A percentile compares a stretch with the other conserved stretches of the same genome.
phyloP scores from a whole-genome alignment of 345 rosid species.

The Lumnitzera littorea region DNA sequence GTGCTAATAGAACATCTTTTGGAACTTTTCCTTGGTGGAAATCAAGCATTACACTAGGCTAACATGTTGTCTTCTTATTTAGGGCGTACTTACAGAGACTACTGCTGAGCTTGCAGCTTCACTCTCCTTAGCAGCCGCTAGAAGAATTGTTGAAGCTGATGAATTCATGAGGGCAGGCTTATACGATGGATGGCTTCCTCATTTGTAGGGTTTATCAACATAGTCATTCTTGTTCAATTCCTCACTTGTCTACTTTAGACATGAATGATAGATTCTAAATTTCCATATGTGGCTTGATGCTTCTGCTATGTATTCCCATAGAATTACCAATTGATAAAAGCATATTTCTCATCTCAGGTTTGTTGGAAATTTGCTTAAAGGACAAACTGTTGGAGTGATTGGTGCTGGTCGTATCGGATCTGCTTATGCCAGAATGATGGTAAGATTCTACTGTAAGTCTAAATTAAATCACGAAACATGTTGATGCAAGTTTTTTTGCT shows the following conservation, averaged over 20 bases:
- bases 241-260: background rate
- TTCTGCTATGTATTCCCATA: background rate
- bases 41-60: background rate
- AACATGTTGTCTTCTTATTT: conserved; percentile 7
- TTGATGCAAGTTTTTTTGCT: conserved; percentile 2
- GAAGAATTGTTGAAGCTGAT: conserved; percentile 97
- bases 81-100: conserved; percentile 98
- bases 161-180: conserved; percentile 94
- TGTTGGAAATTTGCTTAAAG: conserved; percentile 95
- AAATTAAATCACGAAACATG: background rate
- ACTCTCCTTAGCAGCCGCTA: conserved; percentile 79
- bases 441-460: conserved; percentile 9
- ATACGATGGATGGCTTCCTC: conserved; percentile 98
- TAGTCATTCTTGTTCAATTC: background rate
- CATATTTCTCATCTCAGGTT: conserved; percentile 32
- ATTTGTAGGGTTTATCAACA: conserved; percentile 33
- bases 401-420: conserved; percentile 99
- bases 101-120: conserved; percentile 96
- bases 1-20: no score
- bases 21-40: conserved; percentile 2
- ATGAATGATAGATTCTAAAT: no score
- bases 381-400: conserved; percentile 96
- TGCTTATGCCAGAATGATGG: conserved; percentile 99
- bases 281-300: background rate
- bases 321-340: background rate